Evolutionary conservation across 1,284 basidiomycete species (phyloP), one percentile per base, ranked within the genome.

Genomic region (Abortiporus biennis): DNA sequence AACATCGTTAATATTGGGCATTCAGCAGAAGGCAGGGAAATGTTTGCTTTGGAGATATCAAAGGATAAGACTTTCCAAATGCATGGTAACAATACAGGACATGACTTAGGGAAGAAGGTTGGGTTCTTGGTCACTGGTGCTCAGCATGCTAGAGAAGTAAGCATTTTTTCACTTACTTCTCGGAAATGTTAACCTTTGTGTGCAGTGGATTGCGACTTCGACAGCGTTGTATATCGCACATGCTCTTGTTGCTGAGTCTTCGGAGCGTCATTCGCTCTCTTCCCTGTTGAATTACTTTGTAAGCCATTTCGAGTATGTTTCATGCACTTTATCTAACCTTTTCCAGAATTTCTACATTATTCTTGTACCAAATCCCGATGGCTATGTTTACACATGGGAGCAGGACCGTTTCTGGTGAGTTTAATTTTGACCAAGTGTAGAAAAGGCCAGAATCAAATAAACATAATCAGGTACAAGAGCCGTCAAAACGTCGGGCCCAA

Each of bases 331-430:
- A 17, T 16, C 22, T 25, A 36, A 34, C 27, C 11, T 15, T 22
- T 8, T 32, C 1, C 45, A 81, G 78, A 74, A 78, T 31, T 85
- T 93, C 57, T 80, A 87, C 42, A 72, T 93, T 46, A 68, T 94
- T 6, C 87, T 90, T 0, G 67, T 79, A 0, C 77, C 87, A 4
- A 94, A 93, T 54, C 88, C 88, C 4, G 91, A 94, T 54, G 91
- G 91, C 0, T 92, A 91, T 55, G 72, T 55, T 1, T 57, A 59
- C 36, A 62, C 75, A 20, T 79, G 76, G 76, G 72, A 79, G 40
- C 62, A 57, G 17, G 80, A 87, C 46, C 74, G 90, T 1, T 75
- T 86, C 51, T 93, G 89, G 89, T 76, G 32, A 45, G 49, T 35
- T 4, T 36, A 20, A 19, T 23, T 20, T 36, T 22, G 12, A 22